Evolutionary conservation across 306 rosid genomes (phyloP), one percentile per base, ranked within the genome.

Genomic region (Casuarina cunninghamiana): DNA sequence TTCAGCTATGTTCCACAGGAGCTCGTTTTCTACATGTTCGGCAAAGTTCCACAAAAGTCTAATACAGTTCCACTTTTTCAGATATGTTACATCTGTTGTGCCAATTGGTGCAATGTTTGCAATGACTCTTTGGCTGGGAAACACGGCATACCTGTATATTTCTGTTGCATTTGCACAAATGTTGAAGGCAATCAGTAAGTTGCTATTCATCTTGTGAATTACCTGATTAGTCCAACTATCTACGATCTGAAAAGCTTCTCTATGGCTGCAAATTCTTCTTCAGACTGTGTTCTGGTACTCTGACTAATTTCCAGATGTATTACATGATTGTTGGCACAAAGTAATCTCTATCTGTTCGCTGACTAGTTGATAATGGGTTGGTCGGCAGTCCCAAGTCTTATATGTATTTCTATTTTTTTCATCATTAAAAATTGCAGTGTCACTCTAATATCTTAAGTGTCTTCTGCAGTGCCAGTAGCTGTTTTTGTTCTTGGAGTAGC

Each of bases 31-130:
- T 77, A 67, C 78, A 69, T 80, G 3, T 70, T 62, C 82, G 39
- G 42, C 38, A 38, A 44, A 71, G 39, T 72, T 53, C 65, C 71
- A 48, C 44, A 48, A 70, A 71, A 16, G 61, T 46, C 77, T 86
- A 84, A 84, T 53, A 67, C 72, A 71, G 78, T 81, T 76, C 61
- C 80, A 61, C 50, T 88, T 84, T 74, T 87, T 69, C 93, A 95
- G 99, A 86, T 95, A 95, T 68, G 85, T 79, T 77, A 83, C 93
- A 65, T 95, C 99, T 12, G 99, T 95, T 44, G 86, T 91, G 84
- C 99, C 99, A 69, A 95, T 95, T 79, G 97, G 99, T 76, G 97
- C 97, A 74, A 93, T 88, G 94, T 95, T 95, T 85, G 99, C 99
- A 53, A 86, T 95, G 97, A 95, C 99, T 70, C 99, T 95, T 82